Evolutionary conservation across 768 basidiomycete genomes (phyloP), one percentile per base, ranked within the genome.

Genomic region (Trametes cingulata): DNA sequence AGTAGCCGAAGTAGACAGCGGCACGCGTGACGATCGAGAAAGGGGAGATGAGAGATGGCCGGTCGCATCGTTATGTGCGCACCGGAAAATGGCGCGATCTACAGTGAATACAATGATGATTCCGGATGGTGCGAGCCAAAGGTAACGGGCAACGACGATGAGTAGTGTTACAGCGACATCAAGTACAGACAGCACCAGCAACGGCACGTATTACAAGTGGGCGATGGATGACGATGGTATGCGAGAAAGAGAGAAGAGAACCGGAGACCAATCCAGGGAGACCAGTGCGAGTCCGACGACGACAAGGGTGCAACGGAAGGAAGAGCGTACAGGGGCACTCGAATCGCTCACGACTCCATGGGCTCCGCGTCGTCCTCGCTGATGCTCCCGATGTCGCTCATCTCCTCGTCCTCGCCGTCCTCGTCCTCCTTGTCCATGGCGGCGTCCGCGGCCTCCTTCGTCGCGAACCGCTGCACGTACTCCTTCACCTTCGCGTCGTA

Each of bases 401-500:
- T 92, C 69, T 88, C 91, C 66, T 87, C 89, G 66, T 94, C 78
- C 15, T 76, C 91, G 40, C 85, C 83, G 17, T 87, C 86, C 2
- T 90, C 89, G 0, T 85, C 85, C 0, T 85, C 84, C 17, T 84
- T 82, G 36, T 73, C 77, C 40, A 80, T 79, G 1, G 86, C 83
- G 27, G 87, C 90, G 64, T 96, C 93, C 6, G 90, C 87, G 25
- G 87, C 90, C 70, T 93, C 94, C 76, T 92, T 90, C 37, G 90
- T 95, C 14, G 97, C 97, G 69, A 85, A 99, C 53, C 92, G 82
- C 67, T 92, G 88, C n/a, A 98, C 96, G 70, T 98, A 98, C 68
- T 97, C 95, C 78, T 94, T 93, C 57, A 99, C 95, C 72, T 93
- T 96, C 22, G 82, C 82, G 65, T 96, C 94, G 68, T 99, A 99